Conservation (phyloP, 2,329 filamentous ascomycete genomes). For the Calonectria crousiana region DNA sequence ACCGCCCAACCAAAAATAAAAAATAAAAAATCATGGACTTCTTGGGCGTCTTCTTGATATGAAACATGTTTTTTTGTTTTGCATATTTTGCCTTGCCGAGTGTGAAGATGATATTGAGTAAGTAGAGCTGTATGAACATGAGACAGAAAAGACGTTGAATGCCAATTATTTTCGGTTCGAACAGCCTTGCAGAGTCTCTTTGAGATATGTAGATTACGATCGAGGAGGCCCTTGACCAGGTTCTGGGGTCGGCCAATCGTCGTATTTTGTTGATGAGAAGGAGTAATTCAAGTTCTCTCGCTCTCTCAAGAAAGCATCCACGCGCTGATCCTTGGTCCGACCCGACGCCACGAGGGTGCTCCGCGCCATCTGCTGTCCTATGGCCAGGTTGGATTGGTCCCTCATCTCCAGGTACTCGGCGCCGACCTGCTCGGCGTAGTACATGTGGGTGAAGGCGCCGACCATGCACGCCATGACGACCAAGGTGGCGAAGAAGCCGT, state of each 20-base stretch:
- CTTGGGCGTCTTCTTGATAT: background rate
- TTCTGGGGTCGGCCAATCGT: slow-evolving; percentile 30
- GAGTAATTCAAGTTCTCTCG: slow-evolving; percentile 65
- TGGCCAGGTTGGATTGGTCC: slow-evolving; percentile 73
- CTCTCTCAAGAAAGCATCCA: slow-evolving; percentile 82
- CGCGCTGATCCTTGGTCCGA: slow-evolving; percentile 72
- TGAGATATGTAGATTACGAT: background rate
- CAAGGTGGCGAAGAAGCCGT: slow-evolving; percentile 79
- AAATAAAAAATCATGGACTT: background rate
- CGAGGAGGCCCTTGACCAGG: slow-evolving; percentile 15
- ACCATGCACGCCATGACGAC: slow-evolving; percentile 77
- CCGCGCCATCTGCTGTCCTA: slow-evolving; percentile 69
- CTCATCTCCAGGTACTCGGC: slow-evolving; percentile 74
- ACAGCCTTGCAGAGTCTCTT: background rate
- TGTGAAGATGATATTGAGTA: background rate
- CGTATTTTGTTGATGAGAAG: slow-evolving; percentile 48
- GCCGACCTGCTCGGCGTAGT: slow-evolving; percentile 73
- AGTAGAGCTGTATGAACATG: background rate
- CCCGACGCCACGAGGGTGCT: slow-evolving; percentile 65
- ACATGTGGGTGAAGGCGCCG: slow-evolving; percentile 79
- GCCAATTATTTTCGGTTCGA: background rate
- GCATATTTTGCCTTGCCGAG: background rate
- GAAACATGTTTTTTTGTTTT: background rate
- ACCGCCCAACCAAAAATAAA: background rate
- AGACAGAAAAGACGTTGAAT: background rate